Evolutionary conservation across 176 grass and related monocot genomes (phyloP), one percentile per base, ranked within the genome.

Genomic region (Cocos nucifera): DNA sequence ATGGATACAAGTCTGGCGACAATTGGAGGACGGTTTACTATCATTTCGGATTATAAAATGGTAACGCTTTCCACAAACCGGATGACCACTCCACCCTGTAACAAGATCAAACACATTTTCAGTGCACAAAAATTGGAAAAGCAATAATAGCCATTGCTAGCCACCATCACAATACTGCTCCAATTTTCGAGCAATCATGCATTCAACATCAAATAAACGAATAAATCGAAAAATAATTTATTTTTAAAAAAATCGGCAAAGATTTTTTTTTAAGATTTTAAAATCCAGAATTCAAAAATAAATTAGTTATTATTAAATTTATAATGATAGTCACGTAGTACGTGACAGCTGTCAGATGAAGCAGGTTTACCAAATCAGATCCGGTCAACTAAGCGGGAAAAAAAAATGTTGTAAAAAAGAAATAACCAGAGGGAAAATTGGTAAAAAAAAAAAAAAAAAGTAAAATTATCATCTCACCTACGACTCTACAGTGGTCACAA

Each of bases 11-110:
- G 76, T 82, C 17, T 76, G 56, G 16, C 69, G 78, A 56, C 69
- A 66, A 54, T 73, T 73, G 3, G 78, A 54, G 58, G 73, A 50
- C 59, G 85, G 64, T 54, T 72, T 76, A 61, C 56, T 77, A 53
- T 98, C 93, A 65, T 92, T 92, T 69, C 86, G 82, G 54, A 98
- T 86, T 63, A 98, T 86, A 67, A 98, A 98, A 83, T 98, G 93
- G 76, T 98, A 98, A 14, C 93, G 78, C 75, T 92, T 98, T 62
- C 81, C 84, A 53, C 93, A 98, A 28, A 98, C 93, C 0, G 93
- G 93, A 59, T 98, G 93, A 14, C 74, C 81, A 28, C 93, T 98
- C 93, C 93, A 98, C 17, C 93, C 93, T 98, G 64, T 2, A 44
- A 14, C 10, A 44, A 44, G 35, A 44, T 44, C 35, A 44, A 29